Evolutionary conservation across 371 early-diverging fungal genomes (phyloP).

Genomic region (Syncephalastrum monosporum): DNA sequence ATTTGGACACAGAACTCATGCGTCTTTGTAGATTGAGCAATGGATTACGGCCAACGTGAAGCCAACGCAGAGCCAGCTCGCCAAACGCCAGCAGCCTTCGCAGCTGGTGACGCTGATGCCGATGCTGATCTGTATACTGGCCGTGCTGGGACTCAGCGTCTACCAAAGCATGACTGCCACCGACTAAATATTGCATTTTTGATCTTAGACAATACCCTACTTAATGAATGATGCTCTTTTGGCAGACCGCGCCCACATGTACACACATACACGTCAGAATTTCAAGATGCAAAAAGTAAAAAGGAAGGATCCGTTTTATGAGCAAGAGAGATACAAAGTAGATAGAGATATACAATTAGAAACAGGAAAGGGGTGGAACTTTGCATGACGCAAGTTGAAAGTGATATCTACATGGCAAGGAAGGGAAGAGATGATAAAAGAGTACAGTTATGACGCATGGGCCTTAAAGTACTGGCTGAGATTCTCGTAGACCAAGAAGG

Average conservation of each 20-base stretch:
- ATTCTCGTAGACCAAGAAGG: conserved; percentile 94
- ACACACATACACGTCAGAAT: neutral
- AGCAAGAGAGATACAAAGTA: too few species aligned
- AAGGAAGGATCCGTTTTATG: neutral
- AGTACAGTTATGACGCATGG: conserved; percentile 37
- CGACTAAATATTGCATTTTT: neutral
- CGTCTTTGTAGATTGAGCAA: conserved; percentile 37
- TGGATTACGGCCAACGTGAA: conserved; percentile 36
- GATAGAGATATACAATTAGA: too few species aligned
- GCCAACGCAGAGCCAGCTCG: conserved; percentile 1
- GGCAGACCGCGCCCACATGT: neutral
- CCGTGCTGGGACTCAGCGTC: conserved; percentile 21
- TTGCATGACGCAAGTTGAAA: too few species aligned
- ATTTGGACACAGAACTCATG: too few species aligned
- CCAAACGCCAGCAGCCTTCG: neutral
- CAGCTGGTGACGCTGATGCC: conserved; percentile 15
- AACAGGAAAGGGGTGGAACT: too few species aligned
- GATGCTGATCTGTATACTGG: conserved; percentile 33
- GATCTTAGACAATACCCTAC: neutral
- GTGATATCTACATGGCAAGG: too few species aligned
- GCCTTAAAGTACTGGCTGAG: conserved; percentile 68
- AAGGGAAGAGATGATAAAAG: too few species aligned
- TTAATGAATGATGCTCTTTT: neutral
- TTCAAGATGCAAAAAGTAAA: conserved; percentile 1
- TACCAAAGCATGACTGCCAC: conserved; percentile 7